These are phyloP conservation scores for Boletus insuetus DNA, from an alignment of 768 basidiomycete species.

Conservation along the genomic window DNA sequence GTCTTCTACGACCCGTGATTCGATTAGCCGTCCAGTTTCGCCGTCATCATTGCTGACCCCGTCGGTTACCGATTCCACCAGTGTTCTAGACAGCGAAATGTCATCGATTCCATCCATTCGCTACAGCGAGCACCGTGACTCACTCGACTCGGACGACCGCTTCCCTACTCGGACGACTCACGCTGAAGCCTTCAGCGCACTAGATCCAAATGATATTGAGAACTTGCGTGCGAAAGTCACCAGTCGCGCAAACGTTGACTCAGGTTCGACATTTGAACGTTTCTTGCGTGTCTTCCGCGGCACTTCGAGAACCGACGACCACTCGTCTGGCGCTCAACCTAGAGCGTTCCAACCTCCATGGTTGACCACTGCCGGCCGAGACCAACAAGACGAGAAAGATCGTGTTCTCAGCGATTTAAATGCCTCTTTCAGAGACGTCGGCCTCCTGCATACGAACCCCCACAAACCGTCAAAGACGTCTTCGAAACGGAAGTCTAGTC, in stretches of 20 bases:
- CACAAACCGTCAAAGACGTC: constrained; percentile 27
- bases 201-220: constrained; percentile 55
- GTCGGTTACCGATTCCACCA: constrained; percentile 3
- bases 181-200: constrained; percentile 57
- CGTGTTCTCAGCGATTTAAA: constrained; percentile 68
- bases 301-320: constrained; percentile 21
- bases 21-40: constrained; percentile 22
- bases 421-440: constrained; percentile 77
- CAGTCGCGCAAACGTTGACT: constrained; percentile 22
- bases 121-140: constrained; percentile 24
- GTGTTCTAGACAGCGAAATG: constrained; percentile 7
- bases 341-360: constrained; percentile 50
- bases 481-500: constrained; percentile 17
- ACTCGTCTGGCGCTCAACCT: constrained; percentile 24
- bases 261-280: constrained; percentile 20
- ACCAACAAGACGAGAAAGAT: constrained; percentile 65
- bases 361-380: constrained; percentile 62
- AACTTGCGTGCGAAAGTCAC: constrained; percentile 35
- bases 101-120: constrained; percentile 9
- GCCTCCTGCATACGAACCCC: constrained; percentile 59
- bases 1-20: constrained; percentile 14
- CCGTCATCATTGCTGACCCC: constrained; percentile 12
- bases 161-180: constrained; percentile 53
- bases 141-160: constrained; percentile 25
- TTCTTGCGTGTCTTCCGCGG: constrained; percentile 22